Base-by-base conservation (phyloP, 495 filamentous ascomycete genomes). In the Aspergillus leporis region DNA sequence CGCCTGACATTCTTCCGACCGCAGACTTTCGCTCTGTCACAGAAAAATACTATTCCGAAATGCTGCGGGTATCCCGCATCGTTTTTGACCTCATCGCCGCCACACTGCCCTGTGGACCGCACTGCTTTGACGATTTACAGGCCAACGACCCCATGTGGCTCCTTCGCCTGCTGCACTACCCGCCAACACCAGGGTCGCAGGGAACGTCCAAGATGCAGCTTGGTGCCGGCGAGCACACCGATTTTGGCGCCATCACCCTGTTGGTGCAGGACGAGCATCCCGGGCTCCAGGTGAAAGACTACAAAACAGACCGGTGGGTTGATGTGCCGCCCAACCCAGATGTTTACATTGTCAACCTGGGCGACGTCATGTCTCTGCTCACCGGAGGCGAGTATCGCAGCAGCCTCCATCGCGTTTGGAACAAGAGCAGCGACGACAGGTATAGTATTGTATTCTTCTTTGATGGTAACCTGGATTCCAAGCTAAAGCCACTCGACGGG, bases 231-330 rank as follows among this genome's bases (percentile, higher is more conserved):
- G 72, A 69, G 22, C 74, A 78, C 50, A 74, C 72, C 18, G 72
- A 78, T 45, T 78, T 76, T 32, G 68, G 72, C 2, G 65, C 70
- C 32, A 69, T 78, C 32, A 78, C 74, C 9, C 52, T 76, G 28
- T 65, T 78, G 5, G 56, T 78, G 12, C 72, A 76, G 54, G 73
- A 75, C 38, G 45, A 56, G 22, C 46, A 65, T 38, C 34, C 64
- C 0, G 73, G 74, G 5, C 60, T 76, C 10, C 64, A 78, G 36
- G 72, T 75, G 3, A 65, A 61, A 9, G 62, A 76, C 51, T 25
- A 47, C 10, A 41, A 51, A 12, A 69, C 70, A 5, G 56, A 63
- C 1, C 60, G 65, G 10, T 78, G 71, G 70, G 51, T 69, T 6
- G 49, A 55, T 13, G 64, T 77, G 6, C 48, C 63, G 4, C 71